Conservation (phyloP, 2,329 filamentous ascomycete species). For the Alternaria metachromatica region DNA sequence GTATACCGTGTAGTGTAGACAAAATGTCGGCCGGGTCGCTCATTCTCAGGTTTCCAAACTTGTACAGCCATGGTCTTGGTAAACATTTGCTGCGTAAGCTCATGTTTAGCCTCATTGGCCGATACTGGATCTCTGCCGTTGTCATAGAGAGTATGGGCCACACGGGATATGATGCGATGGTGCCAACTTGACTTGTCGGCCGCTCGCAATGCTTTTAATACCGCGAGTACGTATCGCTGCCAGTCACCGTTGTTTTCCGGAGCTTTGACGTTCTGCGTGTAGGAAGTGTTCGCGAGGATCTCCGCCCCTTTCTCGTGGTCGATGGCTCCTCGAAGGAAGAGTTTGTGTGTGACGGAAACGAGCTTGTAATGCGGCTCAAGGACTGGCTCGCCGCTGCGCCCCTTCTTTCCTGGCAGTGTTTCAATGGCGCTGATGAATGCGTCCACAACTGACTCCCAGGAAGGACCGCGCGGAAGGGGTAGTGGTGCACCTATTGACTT, state of each 20-base stretch:
- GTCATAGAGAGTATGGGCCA: conserved; percentile 68
- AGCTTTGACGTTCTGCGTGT: conserved; percentile 59
- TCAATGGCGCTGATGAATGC: conserved; percentile 67
- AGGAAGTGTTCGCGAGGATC: conserved; percentile 61
- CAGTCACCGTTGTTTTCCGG: conserved; percentile 61
- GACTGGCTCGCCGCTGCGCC: conserved; percentile 74
- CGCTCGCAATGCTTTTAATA: conserved; percentile 63
- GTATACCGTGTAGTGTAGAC: conserved; percentile 90
- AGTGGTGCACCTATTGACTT: conserved; percentile 38
- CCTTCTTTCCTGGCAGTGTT: conserved; percentile 65
- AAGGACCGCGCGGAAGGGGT: conserved; percentile 29
- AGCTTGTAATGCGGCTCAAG: conserved; percentile 95
- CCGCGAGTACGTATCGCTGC: conserved; percentile 68
- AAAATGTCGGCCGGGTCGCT: conserved; percentile 84
- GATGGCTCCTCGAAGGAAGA: conserved; percentile 64
- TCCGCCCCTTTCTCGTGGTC: conserved; percentile 56
- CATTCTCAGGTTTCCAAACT: conserved; percentile 92
- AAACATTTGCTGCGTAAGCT: conserved; percentile 83
- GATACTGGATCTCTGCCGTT: conserved; percentile 59
- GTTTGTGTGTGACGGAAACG: conserved; percentile 79
- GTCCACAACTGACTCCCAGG: conserved; percentile 59
- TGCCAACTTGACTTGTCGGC: conserved; percentile 97
- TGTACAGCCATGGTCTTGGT: conserved; percentile 95
- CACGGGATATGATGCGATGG: conserved; percentile 84
- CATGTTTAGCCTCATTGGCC: conserved; percentile 71